Base-by-base conservation (phyloP, 2,329 filamentous ascomycete species). In the Dryadomyces quercus-mongolicae region DNA sequence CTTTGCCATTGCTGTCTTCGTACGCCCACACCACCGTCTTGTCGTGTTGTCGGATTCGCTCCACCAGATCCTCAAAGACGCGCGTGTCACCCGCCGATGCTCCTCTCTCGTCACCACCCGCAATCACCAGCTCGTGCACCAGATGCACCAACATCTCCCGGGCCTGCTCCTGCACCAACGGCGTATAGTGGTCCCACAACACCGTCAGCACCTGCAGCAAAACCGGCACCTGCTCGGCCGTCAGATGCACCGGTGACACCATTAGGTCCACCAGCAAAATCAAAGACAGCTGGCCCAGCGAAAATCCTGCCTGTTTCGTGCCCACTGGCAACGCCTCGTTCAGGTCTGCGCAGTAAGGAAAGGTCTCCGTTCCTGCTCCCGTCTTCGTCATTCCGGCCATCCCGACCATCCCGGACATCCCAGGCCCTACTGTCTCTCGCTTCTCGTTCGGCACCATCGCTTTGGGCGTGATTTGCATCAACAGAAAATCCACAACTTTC, bases 141-240 rank as follows among this genome's bases (percentile, higher is more conserved):
- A 98, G 77, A 71, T 98, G 93, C 2, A 98, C 91, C 16, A 98
- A 79, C 91, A 98, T 95, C 68, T 98, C 93, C 50, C 91, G 83
- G 34, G 94, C 91, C 67, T 98, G 92, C 61, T 97, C 93, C 67
- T 97, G 92, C 1, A 98, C 93, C 12, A 96, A 80, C 3, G 88
- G 83, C 1, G 88, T 95, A 63, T 98, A 96, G 64, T 97, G 92
- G 66, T 98, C 94, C 93, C 93, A 98, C 1, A 97, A 78, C 3
- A 97, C 89, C 13, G 92, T 84, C 5, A 96, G 85, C 9, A 95
- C 88, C 67, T 98, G 93, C 15, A 98, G 73, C 20, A 98, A 74
- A 25, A 95, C 78, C 1, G 92, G 89, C 3, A 97, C 80, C 61
- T 86, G 87, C 49, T 95, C 88, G 18, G 82, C 75, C 2, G 81